Base-by-base conservation (phyloP, 129 eudicot genomes). In the Lonicera japonica region DNA sequence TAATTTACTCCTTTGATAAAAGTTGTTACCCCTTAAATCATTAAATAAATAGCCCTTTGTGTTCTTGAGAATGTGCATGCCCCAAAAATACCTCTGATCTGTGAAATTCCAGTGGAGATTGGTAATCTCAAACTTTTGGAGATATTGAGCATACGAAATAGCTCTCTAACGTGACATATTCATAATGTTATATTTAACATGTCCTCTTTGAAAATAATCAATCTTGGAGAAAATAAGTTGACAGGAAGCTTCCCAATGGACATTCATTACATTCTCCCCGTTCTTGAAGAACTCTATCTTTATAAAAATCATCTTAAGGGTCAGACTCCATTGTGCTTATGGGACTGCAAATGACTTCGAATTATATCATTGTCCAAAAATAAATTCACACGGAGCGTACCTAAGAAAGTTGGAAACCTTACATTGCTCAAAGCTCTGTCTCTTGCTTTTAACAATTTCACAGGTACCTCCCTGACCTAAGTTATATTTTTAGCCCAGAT, bases 161-260 rank as follows among this genome's bases (percentile, higher is more conserved):
- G 69, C 15, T 76, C 65, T 46, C 67, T 80, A 59, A 72, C 60
- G 11, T 85, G 80, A 23, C 24, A 21, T 61, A n/a, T 79, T 43
- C 82, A 80, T 16, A 54, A 52, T 19, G 43, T 25, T 51, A 54
- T 83, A 48, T 83, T 69, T 73, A 83, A 79, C 82, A 66, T 79
- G 57, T 68, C 89, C 21, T 79, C 77, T 52, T 63, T 83, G 25
- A 64, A n/a, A 43, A 0, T 18, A 5, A 11, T 79, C 8, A 57
- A 72, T 51, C 39, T 79, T 5, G 0, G 23, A 19, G 56, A 40
- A 58, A 81, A 81, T 63, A 69, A 50, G 16, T 60, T 77, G 19
- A 63, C 73, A 0, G 73, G 74, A 67, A 60, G 66, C 54, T 25
- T 78, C 12, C 70, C 69, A 1, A 38, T 22, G 0, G 23, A 56